Percentiles rank a stretch among this genome's conserved stretches.
phyloP scores from a whole-genome alignment of 257 asterid genomes.

The Solanum chmielewskii region DNA sequence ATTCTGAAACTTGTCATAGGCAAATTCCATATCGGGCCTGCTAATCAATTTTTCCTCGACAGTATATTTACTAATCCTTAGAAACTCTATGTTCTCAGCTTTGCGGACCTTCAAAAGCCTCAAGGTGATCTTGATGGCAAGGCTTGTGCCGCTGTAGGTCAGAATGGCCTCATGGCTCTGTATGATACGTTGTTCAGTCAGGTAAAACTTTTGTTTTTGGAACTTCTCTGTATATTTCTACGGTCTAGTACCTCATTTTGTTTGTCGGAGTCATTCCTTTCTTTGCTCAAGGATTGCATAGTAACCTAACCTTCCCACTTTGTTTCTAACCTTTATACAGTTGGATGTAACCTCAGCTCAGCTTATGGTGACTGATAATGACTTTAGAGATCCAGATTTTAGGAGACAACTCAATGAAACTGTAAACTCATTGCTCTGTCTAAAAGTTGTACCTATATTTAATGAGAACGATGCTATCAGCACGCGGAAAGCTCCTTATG shows the following conservation, averaged over 20 bases:
- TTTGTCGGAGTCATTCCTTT: neutral
- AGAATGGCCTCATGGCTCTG: constrained; percentile 94
- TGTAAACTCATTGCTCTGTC: constrained; percentile 41
- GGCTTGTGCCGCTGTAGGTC: constrained; percentile 99
- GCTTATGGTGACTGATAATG: constrained; percentile 76
- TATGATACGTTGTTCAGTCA: constrained; percentile 92
- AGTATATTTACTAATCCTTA: neutral
- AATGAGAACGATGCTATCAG: constrained; percentile 82
- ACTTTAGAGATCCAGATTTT: constrained; percentile 55
- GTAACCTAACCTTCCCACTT: neutral
- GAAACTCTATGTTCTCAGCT: constrained; percentile 30
- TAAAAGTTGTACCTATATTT: constrained; percentile 68
- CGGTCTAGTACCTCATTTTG: neutral
- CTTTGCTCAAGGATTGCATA: neutral
- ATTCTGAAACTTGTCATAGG: neutral
- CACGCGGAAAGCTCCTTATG: constrained; percentile 72
- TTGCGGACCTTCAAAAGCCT: constrained; percentile 98
- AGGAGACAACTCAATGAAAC: constrained; percentile 58
- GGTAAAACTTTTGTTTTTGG: constrained; percentile 27
- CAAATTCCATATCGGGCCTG: neutral
- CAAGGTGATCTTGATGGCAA: constrained; percentile 93
- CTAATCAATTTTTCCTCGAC: neutral
- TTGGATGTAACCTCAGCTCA: constrained; percentile 74
- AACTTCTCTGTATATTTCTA: neutral
- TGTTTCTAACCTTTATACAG: constrained; percentile 19